These are phyloP conservation scores for Torrubiella hemipterigena DNA, from an alignment of 2,329 filamentous ascomycete species.

Conservation along the genomic window DNA sequence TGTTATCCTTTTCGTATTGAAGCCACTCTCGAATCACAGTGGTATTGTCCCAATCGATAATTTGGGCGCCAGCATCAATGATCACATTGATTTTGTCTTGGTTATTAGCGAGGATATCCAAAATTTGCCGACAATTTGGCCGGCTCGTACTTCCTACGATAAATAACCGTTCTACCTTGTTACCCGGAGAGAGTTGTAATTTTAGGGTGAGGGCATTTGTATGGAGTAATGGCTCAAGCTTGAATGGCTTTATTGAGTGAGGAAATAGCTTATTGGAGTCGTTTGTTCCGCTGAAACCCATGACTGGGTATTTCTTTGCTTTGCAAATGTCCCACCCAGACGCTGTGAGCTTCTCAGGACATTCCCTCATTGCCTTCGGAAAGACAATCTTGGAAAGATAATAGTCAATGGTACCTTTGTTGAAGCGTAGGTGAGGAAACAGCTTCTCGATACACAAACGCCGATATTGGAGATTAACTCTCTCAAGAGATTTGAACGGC, in stretches of 20 bases:
- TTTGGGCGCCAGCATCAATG: conserved; percentile 59
- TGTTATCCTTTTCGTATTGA: background rate
- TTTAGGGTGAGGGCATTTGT: conserved; percentile 57
- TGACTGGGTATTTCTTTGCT: conserved; percentile 33
- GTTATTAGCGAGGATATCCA: conserved; percentile 30
- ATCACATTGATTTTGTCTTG: conserved; percentile 27
- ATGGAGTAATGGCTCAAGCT: conserved; percentile 44
- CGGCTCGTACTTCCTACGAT: too few species aligned
- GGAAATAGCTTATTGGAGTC: conserved; percentile 50
- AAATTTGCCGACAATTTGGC: conserved; percentile 21
- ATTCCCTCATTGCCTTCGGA: conserved; percentile 49
- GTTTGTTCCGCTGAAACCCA: conserved; percentile 61
- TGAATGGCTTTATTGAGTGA: conserved; percentile 39
- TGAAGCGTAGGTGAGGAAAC: conserved; percentile 39
- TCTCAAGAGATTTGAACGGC: conserved; percentile 26
- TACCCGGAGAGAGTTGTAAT: conserved; percentile 43
- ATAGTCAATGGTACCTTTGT: conserved; percentile 48
- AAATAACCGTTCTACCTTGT: too few species aligned
- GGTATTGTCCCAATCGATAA: conserved; percentile 50
- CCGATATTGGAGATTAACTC: conserved; percentile 47
- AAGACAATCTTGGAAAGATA: conserved; percentile 49
- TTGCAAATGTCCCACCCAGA: conserved; percentile 56
- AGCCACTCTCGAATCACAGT: conserved; percentile 45
- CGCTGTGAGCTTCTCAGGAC: conserved; percentile 47
- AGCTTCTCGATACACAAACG: conserved; percentile 32